Evolutionary conservation across 306 rosid species (phyloP).

Genomic region (Delonix regia): DNA sequence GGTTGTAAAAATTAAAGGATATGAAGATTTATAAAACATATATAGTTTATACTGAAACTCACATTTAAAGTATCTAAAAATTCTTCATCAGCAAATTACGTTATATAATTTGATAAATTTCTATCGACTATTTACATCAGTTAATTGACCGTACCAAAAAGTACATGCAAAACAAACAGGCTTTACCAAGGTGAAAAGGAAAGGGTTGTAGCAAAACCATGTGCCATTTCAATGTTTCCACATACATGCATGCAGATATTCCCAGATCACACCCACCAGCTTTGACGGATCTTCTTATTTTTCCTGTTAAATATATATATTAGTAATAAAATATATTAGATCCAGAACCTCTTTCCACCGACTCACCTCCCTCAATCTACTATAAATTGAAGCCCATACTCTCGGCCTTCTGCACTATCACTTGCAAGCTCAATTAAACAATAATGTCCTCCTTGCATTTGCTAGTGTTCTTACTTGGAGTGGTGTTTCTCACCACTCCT

Average conservation of each 20-base stretch:
- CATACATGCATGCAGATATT: background rate
- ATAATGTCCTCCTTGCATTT: background rate
- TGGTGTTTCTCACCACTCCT: slow-evolving; percentile 6
- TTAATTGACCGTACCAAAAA: background rate
- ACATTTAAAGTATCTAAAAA: too few relatives aligned
- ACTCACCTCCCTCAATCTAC: background rate
- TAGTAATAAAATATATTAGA: background rate
- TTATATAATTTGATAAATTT: too few relatives aligned
- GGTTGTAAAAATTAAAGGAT: too few relatives aligned
- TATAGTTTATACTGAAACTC: background rate
- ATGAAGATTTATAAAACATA: too few relatives aligned
- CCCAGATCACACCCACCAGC: background rate
- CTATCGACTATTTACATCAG: too few relatives aligned
- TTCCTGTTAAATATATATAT: background rate
- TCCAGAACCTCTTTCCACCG: background rate
- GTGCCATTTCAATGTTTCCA: background rate
- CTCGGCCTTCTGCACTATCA: background rate
- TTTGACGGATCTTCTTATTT: background rate
- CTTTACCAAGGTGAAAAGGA: background rate
- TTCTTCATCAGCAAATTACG: too few relatives aligned
- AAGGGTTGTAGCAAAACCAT: background rate
- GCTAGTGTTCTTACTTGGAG: background rate
- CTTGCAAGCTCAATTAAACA: background rate
- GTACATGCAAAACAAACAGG: too few relatives aligned
- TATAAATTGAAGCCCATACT: slow-evolving; percentile 14